Evolutionary conservation across 2,329 filamentous ascomycete genomes (phyloP), one percentile per base, ranked within the genome.

Genomic region (Alternaria postmessia): DNA sequence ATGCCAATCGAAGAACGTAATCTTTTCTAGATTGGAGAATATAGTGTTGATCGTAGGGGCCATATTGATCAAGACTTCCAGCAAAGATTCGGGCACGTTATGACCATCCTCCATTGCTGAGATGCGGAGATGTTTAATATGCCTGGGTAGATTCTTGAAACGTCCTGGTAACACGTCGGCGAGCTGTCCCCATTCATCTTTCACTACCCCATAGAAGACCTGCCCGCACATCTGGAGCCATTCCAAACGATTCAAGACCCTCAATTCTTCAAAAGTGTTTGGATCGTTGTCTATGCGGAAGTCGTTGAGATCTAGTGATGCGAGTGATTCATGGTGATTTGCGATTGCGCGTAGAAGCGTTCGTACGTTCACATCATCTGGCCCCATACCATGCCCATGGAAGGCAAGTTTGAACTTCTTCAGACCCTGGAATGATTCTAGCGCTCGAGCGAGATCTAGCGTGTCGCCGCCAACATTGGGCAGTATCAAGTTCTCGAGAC

Each of bases 1-100:
- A 14, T 55, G 16, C 59, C 59, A 62, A 41, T 28, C 55, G 9
- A 43, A 18, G 22, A 62, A 30, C 20, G 36, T 32, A 2, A 62
- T 24, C 7, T 12, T 34, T 7, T n/a, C 39, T 8, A 62, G 41
- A 20, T 30, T 5, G 11, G 51, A 55, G 2, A 62, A 12, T 16
- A 52, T 18, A 3, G 34, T n/a, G 11, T 39, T 38, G 8, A 62
- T 51, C 2, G n/a, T 42, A 3, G 51, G 22, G 26, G 44, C 51
- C 16, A 62, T 12, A 3, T 2, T 18, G 22, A 24, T 16, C 3
- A 62, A 41, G n/a, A 36, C 44, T 11, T 62, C 28, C n/a, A 30
- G 24, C 7, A 54, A 48, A 30, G 18, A 14, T 32, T n/a, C 28
- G 16, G n/a, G 18, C 16, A 14, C 44, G 55, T 20, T 16, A 16